Evolutionary conservation across 306 rosid genomes (phyloP).

Genomic region (Corylus avellana): DNA sequence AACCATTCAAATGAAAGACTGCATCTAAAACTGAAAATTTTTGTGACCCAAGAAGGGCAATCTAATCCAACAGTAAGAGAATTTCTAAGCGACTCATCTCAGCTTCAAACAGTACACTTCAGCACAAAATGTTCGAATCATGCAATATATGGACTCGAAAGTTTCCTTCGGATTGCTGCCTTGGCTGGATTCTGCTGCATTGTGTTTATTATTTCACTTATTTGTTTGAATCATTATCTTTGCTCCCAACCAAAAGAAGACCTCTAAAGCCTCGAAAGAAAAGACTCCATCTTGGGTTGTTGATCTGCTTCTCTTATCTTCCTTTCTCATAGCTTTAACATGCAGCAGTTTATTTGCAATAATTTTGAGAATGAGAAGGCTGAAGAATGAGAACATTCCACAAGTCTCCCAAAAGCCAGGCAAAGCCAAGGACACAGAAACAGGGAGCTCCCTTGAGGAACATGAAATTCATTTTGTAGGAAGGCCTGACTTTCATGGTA

Average conservation of each 20-base stretch:
- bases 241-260: conserved; percentile 42
- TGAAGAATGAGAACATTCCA: conserved; percentile 48
- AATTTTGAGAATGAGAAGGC: conserved; percentile 61
- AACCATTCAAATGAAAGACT: conserved; percentile 41
- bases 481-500: conserved; percentile 83
- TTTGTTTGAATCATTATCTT: conserved; percentile 52
- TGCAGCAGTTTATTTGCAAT: conserved; percentile 48
- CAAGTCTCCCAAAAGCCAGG: conserved; percentile 31
- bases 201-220: conserved; percentile 48
- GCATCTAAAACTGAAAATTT: conserved; percentile 54
- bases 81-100: conserved; percentile 39
- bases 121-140: conserved; percentile 43
- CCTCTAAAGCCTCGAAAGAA: conserved; percentile 43
- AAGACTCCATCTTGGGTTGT: conserved; percentile 61
- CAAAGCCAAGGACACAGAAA: conserved; percentile 41
- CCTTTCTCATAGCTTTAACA: conserved; percentile 50
- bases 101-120: conserved; percentile 50
- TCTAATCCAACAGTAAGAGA: conserved; percentile 43
- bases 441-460: conserved; percentile 51
- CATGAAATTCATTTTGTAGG: conserved; percentile 76
- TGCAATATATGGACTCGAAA: conserved; percentile 62
- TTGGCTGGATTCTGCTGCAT: conserved; percentile 56
- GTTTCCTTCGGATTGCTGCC: conserved; percentile 61
- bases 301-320: conserved; percentile 62
- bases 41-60: conserved; percentile 75